Evolutionary conservation across 306 rosid genomes (phyloP).

Genomic region (Pyrus betulifolia): DNA sequence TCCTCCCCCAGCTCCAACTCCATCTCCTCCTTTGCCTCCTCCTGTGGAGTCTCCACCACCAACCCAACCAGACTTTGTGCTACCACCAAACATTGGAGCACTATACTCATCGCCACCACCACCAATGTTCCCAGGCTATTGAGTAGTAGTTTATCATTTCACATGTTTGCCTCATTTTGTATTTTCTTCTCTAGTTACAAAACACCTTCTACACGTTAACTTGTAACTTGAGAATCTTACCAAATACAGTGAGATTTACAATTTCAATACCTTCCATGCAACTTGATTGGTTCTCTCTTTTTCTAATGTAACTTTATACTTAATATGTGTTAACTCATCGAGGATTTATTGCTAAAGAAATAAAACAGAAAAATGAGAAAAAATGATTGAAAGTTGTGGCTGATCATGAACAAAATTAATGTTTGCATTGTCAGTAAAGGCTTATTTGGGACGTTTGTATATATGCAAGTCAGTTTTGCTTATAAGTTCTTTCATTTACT

Average conservation of each 20-base stretch:
- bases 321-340: not conserved
- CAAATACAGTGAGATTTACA: not conserved
- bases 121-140: constrained; percentile 47
- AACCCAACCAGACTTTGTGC: constrained; percentile 4
- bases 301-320: not conserved
- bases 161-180: not conserved
- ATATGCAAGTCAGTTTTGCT: too few relatives aligned
- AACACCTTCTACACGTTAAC: not conserved
- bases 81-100: constrained; percentile 45
- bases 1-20: not conserved
- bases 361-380: not conserved
- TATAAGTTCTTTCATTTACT: too few relatives aligned
- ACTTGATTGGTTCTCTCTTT: not conserved
- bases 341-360: not conserved
- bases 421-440: not conserved
- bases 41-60: not conserved
- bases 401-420: not conserved
- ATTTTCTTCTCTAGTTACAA: not conserved
- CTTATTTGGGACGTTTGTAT: not conserved
- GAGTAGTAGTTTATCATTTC: not conserved
- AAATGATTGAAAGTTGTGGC: not conserved
- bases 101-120: constrained; percentile 65
- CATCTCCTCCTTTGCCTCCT: not conserved
- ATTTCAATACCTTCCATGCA: not conserved
- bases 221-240: not conserved